Base-by-base conservation (phyloP, 2,329 filamentous ascomycete genomes). In the Colletotrichum orbiculare region DNA sequence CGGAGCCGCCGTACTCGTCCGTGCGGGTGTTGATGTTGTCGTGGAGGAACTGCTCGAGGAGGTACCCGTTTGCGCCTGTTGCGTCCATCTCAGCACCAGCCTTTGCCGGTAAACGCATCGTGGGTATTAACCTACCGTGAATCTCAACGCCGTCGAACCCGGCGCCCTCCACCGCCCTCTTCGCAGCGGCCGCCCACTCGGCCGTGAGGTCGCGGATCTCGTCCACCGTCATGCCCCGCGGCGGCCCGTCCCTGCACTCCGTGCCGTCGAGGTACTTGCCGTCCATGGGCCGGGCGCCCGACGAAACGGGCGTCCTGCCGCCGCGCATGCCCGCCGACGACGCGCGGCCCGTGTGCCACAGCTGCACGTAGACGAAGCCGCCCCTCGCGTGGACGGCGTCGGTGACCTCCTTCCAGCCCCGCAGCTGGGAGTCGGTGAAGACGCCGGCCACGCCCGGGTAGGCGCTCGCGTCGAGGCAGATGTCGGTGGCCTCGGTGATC, bases 61-160 rank as follows among this genome's bases (percentile, higher is more conserved):
- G 77, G 66, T 90, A 91, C 0, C 87, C 87, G 59, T 89, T 87
- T 0, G 84, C 85, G 0, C 73, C 62, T 65, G 1, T 2, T 0
- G 1, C 0, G 7, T 8, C 7, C 0, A 10, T 8, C 7, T 54
- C 15, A 55, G 10, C 13, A 53, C 8, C 33, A 2, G 38, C 12
- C 25, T 13, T 2, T 9, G n/a, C 15, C 13, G 6, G 5, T 3
- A 11, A 13, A 6, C 9, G 5, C 9, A 9, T 2, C 25, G 38
- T 2, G 2, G 4, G 4, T 25, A 25, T 25, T 25, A 25, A 25
- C 55, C 2, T 50, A 58, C 66, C 82, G 48, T 86, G 81, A 2
- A 82, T 74, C 67, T 94, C 91, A 47, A 94, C 86, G 0, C 87
- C 88, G 69, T 95, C 91, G 33, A 90, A 90, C 0, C 91, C 91